Percentiles rank a stretch among this genome's conserved stretches.
These are phyloP conservation scores for Bipolaris cookei DNA, from an alignment of 2,329 filamentous ascomycete species.

Conservation along the genomic window DNA sequence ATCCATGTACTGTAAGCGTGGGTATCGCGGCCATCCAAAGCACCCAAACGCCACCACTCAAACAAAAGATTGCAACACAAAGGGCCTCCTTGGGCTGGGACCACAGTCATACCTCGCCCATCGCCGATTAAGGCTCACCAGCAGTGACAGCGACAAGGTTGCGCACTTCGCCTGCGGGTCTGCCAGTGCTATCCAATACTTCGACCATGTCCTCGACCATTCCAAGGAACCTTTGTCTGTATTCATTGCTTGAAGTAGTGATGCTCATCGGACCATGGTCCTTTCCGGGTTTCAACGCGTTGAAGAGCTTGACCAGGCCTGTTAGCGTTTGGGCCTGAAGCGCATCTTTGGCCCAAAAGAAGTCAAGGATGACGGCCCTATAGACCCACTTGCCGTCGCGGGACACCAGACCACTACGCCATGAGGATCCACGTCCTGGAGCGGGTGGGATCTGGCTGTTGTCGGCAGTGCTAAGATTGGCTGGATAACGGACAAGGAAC, in stretches of 20 bases:
- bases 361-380: conserved; percentile 71
- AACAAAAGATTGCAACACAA: background rate
- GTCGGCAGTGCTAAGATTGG: conserved; percentile 36
- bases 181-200: conserved; percentile 41
- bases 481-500: conserved; percentile 68
- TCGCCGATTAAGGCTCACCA: conserved; percentile 13
- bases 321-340: conserved; percentile 70
- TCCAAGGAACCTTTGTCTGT: conserved; percentile 62
- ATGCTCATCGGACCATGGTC: conserved; percentile 75
- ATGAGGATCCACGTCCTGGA: conserved; percentile 51
- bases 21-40: conserved; percentile 9
- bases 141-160: conserved; percentile 17
- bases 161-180: conserved; percentile 40
- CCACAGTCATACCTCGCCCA: too few species aligned
- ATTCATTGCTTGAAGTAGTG: conserved; percentile 72
- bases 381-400: conserved; percentile 71
- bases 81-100: background rate
- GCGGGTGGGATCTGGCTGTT: conserved; percentile 43
- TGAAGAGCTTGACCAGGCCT: conserved; percentile 67
- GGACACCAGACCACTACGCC: conserved; percentile 68
- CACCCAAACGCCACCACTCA: conserved; percentile 4
- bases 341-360: conserved; percentile 80
- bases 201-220: conserved; percentile 57
- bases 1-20: background rate
- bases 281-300: conserved; percentile 59